phyloP scores from a whole-genome alignment of 768 basidiomycete species.

The Boletus pseudopeckii region DNA sequence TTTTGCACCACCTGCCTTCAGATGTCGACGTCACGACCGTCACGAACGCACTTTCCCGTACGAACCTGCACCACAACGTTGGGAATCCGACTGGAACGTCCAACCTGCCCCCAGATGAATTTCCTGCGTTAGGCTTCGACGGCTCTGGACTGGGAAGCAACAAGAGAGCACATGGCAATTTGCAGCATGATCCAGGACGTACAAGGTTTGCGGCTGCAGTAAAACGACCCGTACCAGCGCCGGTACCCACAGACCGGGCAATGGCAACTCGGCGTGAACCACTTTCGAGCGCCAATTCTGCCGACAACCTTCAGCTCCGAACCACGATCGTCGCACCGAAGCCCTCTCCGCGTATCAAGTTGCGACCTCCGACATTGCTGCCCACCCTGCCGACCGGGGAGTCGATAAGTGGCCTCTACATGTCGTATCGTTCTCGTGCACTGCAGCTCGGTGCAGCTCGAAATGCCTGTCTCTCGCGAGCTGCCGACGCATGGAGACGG shows the following conservation, averaged over 20 bases:
- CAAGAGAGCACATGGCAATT: conserved; percentile 40
- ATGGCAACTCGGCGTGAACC: conserved; percentile 52
- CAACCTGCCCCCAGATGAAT: conserved; percentile 50
- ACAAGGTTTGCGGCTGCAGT: conserved; percentile 89
- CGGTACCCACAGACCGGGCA: conserved; percentile 35
- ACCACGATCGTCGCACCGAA: conserved; percentile 73
- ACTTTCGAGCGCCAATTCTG: conserved; percentile 47
- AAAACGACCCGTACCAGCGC: conserved; percentile 54
- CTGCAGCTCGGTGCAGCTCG: conserved; percentile 90
- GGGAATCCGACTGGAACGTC: conserved; percentile 37
- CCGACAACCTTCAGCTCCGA: conserved; percentile 61
- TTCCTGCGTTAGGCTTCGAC: conserved; percentile 63
- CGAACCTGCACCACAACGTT: conserved; percentile 47
- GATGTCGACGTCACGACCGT: conserved; percentile 77
- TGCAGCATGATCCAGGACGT: conserved; percentile 76
- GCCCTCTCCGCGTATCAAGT: conserved; percentile 79
- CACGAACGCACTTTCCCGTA: conserved; percentile 63
- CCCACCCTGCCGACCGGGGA: conserved; percentile 90
- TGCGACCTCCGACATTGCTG: conserved; percentile 77
- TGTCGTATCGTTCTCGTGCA: conserved; percentile 83
- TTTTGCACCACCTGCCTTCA: conserved; percentile 86
- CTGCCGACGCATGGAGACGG: conserved; percentile 93
- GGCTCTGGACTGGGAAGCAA: conserved; percentile 35
- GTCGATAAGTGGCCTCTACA: conserved; percentile 74
- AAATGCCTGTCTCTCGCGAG: conserved; percentile 90